Base-by-base conservation (phyloP, 1,284 basidiomycete species). In the Naganishia cerealis region DNA sequence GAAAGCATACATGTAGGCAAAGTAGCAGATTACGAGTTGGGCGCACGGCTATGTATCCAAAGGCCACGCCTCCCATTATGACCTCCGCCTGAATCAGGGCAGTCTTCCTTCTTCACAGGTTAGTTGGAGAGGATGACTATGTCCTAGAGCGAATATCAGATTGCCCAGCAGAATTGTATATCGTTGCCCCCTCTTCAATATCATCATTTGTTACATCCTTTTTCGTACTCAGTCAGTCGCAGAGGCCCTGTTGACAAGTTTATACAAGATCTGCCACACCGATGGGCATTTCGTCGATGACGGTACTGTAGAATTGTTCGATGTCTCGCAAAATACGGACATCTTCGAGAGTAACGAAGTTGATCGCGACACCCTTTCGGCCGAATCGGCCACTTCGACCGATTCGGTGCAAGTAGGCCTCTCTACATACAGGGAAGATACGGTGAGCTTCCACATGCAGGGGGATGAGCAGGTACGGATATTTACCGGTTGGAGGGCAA, bases 331-430 rank as follows among this genome's bases (percentile, higher is more conserved):
- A 85, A 73, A 94, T 92, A 71, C 89, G 87, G 74, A 94, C 90
- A 76, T 94, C 91, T 73, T 93, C 91, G 63, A 91, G 87, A 12
- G 92, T 94, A n/a, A 68, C 67, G 40, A 68, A 68, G 67, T 68
- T 68, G 67, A 68, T 68, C 33, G 67, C 67, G 73, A 91, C 94
- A 83, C 93, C 93, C 81, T 95, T 95, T 72, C 93, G 86, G 72
- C 93, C 93, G 80, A 96, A 97, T 67, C 94, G 90, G 75, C 94
- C 94, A 65, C 91, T 92, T 68, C 94, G 88, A 81, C 94, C 94
- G 75, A 97, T 97, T 75, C 94, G 89, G 83, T 98, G 94, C 73
- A 99, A 94, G 83, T 99, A 99, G 81, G 97, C 96, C 84, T 98
- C 94, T 85, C 93, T 92, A 80, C 94, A 94, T 10, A 39, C 9